Evolutionary conservation across 2,329 filamentous ascomycete species (phyloP).

Genomic region (Didymella sp.): DNA sequence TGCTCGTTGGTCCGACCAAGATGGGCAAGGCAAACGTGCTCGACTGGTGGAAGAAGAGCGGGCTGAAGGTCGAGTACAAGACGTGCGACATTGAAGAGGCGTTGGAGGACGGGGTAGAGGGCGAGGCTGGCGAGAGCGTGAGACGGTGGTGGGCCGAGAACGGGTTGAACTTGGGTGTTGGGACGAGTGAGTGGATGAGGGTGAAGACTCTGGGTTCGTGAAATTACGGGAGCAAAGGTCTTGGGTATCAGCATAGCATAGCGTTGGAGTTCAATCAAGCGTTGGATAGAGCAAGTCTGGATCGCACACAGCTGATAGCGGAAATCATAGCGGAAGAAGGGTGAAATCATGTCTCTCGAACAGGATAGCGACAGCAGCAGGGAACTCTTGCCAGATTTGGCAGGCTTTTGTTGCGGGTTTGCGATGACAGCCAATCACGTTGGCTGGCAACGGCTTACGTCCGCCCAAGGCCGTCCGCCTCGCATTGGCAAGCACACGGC

Average conservation of each 20-base stretch:
- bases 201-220: constrained; percentile 66
- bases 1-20: constrained; percentile 85
- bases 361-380: constrained; percentile 2
- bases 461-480: constrained; percentile 1
- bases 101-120: constrained; percentile 81
- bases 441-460: constrained; percentile 1
- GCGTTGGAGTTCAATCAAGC: constrained; percentile 15
- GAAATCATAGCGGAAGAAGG: not conserved
- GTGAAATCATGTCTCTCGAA: constrained; percentile 2
- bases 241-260: constrained; percentile 15
- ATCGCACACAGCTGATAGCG: not conserved
- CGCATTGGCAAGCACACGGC: not conserved
- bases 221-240: not conserved
- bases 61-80: constrained; percentile 85
- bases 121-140: constrained; percentile 72
- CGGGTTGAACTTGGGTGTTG: constrained; percentile 79
- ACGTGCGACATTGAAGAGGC: constrained; percentile 96
- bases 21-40: constrained; percentile 84
- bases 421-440: constrained; percentile 25
- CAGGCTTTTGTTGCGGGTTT: not conserved
- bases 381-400: constrained; percentile 25
- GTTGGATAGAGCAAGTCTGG: constrained; percentile 1
- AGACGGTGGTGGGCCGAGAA: constrained; percentile 88
- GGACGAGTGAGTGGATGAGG: constrained; percentile 90
- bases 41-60: constrained; percentile 88